Percentiles rank a stretch among this genome's conserved stretches.
Conservation (phyloP, 495 filamentous ascomycete genomes). For the Aspergillus heteromorphus region DNA sequence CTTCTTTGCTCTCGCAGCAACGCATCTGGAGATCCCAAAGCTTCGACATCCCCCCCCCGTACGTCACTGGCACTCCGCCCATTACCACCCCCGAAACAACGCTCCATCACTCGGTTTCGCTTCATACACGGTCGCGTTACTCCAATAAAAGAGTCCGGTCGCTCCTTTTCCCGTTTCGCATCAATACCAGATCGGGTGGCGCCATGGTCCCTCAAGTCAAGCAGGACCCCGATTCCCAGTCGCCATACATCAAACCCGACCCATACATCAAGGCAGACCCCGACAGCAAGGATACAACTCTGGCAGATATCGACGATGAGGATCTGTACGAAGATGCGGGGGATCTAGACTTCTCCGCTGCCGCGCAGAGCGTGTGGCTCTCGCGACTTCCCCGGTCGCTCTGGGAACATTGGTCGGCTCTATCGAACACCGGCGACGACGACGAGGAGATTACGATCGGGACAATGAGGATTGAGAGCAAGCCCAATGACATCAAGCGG, state of each 20-base stretch:
- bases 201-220: conserved; percentile 35
- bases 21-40: conserved; percentile 6
- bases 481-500: conserved; percentile 47
- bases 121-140: conserved; percentile 8
- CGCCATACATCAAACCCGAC: conserved; percentile 60
- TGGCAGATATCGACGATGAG: conserved; percentile 60
- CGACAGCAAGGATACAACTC: conserved; percentile 52
- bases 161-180: not conserved
- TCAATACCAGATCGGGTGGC: conserved; percentile 2
- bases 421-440: conserved; percentile 34
- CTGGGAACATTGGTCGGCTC: conserved; percentile 61
- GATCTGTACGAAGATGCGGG: conserved; percentile 85
- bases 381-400: conserved; percentile 72
- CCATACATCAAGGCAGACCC: conserved; percentile 61
- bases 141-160: not conserved
- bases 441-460: conserved; percentile 68
- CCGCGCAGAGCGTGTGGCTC: conserved; percentile 58
- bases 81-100: not conserved
- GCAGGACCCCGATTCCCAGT: conserved; percentile 32
- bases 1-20: conserved; percentile 5
- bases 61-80: conserved; percentile 1
- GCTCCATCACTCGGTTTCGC: not conserved
- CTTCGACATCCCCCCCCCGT: conserved; percentile 15
- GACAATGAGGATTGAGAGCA: conserved; percentile 60
- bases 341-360: conserved; percentile 69